A percentile compares a stretch with the other conserved stretches of the same genome.
Conservation (phyloP, 2,329 filamentous ascomycete species). For the Fusarium sp. region DNA sequence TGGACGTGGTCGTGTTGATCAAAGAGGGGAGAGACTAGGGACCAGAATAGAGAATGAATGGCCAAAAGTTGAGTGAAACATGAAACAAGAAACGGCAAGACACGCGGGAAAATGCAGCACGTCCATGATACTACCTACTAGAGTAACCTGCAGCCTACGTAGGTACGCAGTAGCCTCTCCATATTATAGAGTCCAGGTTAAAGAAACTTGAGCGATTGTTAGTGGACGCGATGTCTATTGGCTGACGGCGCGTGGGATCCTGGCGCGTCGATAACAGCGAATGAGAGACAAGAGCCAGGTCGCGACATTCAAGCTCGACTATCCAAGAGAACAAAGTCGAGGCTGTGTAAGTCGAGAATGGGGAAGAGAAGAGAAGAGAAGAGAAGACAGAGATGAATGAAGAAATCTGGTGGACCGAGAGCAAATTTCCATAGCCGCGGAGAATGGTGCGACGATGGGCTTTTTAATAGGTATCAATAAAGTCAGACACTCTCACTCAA, state of each 20-base stretch:
- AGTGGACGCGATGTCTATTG: conserved; percentile 28
- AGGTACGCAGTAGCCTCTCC: neutral
- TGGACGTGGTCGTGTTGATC: conserved; percentile 11
- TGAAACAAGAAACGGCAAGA: conserved; percentile 35
- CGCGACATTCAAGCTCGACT: neutral
- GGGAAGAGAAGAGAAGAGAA: neutral
- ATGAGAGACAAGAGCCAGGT: conserved; percentile 23
- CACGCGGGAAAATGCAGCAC: neutral
- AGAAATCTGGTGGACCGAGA: conserved; percentile 15
- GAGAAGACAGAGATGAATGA: neutral
- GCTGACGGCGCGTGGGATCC: conserved; percentile 24
- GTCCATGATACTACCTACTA: conserved; percentile 8
- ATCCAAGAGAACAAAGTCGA: neutral
- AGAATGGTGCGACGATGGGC: conserved; percentile 30
- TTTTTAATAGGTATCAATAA: conserved; percentile 16
- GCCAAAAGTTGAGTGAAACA: conserved; percentile 19
- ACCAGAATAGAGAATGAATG: conserved; percentile 26
- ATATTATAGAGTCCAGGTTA: neutral
- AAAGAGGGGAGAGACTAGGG: neutral
- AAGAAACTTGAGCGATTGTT: conserved; percentile 2
- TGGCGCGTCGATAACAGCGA: conserved; percentile 36
- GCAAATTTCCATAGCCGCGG: conserved; percentile 41
- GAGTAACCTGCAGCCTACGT: neutral
- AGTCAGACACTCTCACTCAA: neutral
- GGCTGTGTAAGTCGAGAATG: conserved; percentile 25